These are phyloP conservation scores for Talaromyces atroroseus DNA, from an alignment of 2,329 filamentous ascomycete species.

Conservation along the genomic window DNA sequence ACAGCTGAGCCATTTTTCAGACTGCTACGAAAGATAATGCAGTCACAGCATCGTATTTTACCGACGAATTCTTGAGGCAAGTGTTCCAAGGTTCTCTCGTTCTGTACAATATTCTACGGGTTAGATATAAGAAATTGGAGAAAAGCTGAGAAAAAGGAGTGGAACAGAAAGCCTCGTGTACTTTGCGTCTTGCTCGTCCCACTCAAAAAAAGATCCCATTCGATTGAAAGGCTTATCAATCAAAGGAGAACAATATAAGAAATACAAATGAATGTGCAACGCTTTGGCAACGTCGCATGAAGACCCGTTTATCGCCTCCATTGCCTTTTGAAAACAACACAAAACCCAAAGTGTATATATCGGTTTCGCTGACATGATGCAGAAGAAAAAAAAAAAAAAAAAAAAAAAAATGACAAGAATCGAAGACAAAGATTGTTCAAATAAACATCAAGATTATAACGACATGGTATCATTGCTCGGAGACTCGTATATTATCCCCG, in stretches of 20 bases:
- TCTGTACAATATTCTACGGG: background rate
- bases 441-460: slow-evolving; percentile 16
- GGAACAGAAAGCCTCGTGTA: no score
- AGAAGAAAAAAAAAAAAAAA: slow-evolving; percentile 8
- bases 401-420: slow-evolving; percentile 14
- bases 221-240: slow-evolving; percentile 13
- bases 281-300: slow-evolving; percentile 14
- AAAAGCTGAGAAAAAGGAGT: no score
- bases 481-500: slow-evolving; percentile 39
- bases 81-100: no score
- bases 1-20: no score
- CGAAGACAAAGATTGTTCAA: slow-evolving; percentile 9
- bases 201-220: slow-evolving; percentile 14
- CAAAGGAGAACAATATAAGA: background rate
- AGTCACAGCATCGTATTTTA: no score
- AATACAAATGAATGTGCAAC: slow-evolving; percentile 14
- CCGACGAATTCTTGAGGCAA: background rate
- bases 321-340: background rate
- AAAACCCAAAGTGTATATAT: slow-evolving; percentile 11
- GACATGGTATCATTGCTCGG: slow-evolving; percentile 37
- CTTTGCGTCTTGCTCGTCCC: slow-evolving; percentile 18
- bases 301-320: slow-evolving; percentile 22
- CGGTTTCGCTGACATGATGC: slow-evolving; percentile 12
- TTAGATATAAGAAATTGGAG: background rate
- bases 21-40: no score